A percentile compares a stretch with the other conserved stretches of the same genome.
Conservation (phyloP, 106 monocot genomes). For the Cymbidium sinense region DNA sequence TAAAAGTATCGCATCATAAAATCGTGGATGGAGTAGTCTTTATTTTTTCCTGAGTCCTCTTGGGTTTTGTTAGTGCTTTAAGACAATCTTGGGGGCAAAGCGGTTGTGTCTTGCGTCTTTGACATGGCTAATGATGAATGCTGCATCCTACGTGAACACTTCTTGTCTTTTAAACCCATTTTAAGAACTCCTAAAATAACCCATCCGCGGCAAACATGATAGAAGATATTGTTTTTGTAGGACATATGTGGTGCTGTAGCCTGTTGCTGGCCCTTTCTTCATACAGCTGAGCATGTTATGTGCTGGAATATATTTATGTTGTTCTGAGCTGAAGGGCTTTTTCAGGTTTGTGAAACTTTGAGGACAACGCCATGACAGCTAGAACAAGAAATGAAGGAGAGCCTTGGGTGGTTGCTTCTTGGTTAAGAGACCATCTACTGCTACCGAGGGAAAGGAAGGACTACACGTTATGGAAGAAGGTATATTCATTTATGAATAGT, state of each 20-base stretch:
- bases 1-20: background rate
- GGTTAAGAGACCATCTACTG: conserved; percentile 88
- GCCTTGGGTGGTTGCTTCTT: conserved; percentile 80
- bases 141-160: background rate
- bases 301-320: background rate
- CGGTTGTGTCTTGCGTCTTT: no score
- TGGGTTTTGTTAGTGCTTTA: background rate
- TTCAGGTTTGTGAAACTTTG: conserved; percentile 85
- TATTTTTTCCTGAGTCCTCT: background rate
- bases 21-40: no score
- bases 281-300: background rate
- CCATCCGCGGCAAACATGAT: background rate
- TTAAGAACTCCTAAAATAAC: background rate
- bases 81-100: background rate
- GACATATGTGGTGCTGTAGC: background rate
- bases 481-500: conserved; percentile 15
- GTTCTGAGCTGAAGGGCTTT: background rate
- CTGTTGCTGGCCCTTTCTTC: background rate
- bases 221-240: background rate
- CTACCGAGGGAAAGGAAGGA: conserved; percentile 72
- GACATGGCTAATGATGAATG: no score
- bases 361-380: conserved; percentile 51
- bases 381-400: conserved; percentile 28
- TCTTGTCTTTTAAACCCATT: background rate
- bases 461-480: conserved; percentile 79